Evolutionary conservation across 2,329 filamentous ascomycete species (phyloP), one percentile per base, ranked within the genome.

Genomic region (Gremmenia infestans): DNA sequence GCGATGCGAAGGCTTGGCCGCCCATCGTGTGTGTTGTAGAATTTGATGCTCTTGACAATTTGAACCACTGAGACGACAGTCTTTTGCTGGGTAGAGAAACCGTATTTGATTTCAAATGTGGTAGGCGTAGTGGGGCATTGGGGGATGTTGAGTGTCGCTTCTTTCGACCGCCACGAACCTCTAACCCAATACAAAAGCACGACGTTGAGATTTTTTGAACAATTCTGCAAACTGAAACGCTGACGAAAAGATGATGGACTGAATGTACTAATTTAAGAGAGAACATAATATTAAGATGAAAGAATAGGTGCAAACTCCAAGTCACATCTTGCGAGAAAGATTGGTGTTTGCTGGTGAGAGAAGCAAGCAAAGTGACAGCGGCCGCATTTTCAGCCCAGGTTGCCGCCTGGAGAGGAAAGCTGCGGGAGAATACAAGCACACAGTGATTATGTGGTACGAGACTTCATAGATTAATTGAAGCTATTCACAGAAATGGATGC

Each of bases 1-100:
- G 75, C 22, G 69, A 72, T 1, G 74, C 59, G 60, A 89, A 90
- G 0, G 78, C 81, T 1, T 72, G 73, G 17, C 88, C 88, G 19
- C 88, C 88, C 88, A 91, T 91, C 55, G 48, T 43, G 23, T 23
- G 35, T 36, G n/a, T 17, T 25, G 11, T 46, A 5, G 46, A 28
- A 12, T 5, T 6, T 17, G 8, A 45, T 19, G 6, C 11, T 19
- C 28, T 32, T 32, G 28, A 3, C 9, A 32, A 40, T n/a, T 40
- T 17, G 14, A 17, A 15, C 1, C 1, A 17, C 14, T 6, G 37
- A 40, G 14, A 17, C 15, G n/a, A 17, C 37, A 40, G 14, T 15
- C 5, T 39, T 5, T 7, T 40, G 14, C 37, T 40, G 14, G 37
- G 5, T 1, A n/a, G 14, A 40, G 37, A 40, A 15, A 15, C 14